Conservation (phyloP, 2,329 filamentous ascomycete species). For the Fusarium avenaceum region DNA sequence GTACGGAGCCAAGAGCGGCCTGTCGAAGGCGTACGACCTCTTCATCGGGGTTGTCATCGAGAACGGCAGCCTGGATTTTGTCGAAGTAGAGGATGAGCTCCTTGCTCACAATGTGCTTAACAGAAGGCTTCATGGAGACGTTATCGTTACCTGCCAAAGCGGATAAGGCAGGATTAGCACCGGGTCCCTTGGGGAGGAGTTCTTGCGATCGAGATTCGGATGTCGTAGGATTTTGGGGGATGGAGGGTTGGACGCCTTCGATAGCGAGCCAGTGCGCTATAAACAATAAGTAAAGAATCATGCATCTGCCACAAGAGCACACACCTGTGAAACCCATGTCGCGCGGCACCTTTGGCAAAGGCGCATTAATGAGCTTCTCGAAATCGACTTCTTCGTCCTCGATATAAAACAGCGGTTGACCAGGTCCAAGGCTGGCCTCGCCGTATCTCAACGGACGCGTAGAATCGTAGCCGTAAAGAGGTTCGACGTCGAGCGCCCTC, state of each 20-base stretch:
- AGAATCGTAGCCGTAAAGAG: slow-evolving; percentile 95
- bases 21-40: slow-evolving; percentile 78
- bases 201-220: slow-evolving; percentile 87
- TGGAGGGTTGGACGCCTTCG: slow-evolving; percentile 95
- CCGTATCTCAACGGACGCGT: slow-evolving; percentile 90
- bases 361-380: slow-evolving; percentile 97
- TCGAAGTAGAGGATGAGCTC: slow-evolving; percentile 98
- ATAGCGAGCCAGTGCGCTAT: slow-evolving; percentile 96
- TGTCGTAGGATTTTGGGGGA: slow-evolving; percentile 94
- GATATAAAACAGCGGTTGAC: slow-evolving; percentile 95
- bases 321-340: slow-evolving; percentile 92
- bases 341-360: slow-evolving; percentile 91
- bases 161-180: slow-evolving; percentile 84
- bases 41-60: slow-evolving; percentile 89
- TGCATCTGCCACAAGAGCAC: slow-evolving; percentile 34
- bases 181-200: slow-evolving; percentile 88
- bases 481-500: slow-evolving; percentile 89
- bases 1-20: slow-evolving; percentile 86
- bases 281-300: slow-evolving; percentile 27
- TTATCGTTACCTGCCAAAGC: slow-evolving; percentile 89
- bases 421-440: slow-evolving; percentile 91
- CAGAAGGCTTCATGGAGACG: slow-evolving; percentile 85
- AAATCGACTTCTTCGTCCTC: slow-evolving; percentile 99
- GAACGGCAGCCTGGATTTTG: slow-evolving; percentile 88
- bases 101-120: slow-evolving; percentile 96